phyloP scores from a whole-genome alignment of 1,139 yeast species.

The Suhomyces anneliseae region DNA sequence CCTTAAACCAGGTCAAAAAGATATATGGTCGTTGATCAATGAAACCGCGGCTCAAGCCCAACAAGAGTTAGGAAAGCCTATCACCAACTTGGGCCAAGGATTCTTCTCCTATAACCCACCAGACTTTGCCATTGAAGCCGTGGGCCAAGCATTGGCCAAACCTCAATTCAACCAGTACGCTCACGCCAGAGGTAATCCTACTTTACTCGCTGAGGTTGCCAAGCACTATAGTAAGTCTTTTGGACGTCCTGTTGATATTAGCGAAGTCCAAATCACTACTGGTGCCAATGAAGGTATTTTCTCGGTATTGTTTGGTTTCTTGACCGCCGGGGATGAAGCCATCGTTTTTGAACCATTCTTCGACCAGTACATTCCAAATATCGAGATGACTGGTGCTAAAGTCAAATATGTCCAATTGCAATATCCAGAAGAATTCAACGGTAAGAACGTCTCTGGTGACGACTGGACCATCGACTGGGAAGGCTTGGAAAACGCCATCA shows the following conservation, averaged over 20 bases:
- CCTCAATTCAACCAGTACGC: slow-evolving; percentile 89
- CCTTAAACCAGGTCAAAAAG: slow-evolving; percentile 62
- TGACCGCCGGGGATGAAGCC: slow-evolving; percentile 89
- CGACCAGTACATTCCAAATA: slow-evolving; percentile 93
- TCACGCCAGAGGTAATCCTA: slow-evolving; percentile 84
- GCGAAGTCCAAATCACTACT: slow-evolving; percentile 79
- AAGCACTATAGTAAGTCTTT: slow-evolving; percentile 68
- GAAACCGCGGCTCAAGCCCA: slow-evolving; percentile 90
- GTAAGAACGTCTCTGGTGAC: slow-evolving; percentile 67
- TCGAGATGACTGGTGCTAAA: slow-evolving; percentile 90
- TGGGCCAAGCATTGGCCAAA: slow-evolving; percentile 67
- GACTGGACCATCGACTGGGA: slow-evolving; percentile 89
- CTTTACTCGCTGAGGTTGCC: slow-evolving; percentile 66
- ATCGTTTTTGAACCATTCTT: slow-evolving; percentile 97
- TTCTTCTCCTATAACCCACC: slow-evolving; percentile 96
- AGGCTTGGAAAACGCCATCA: slow-evolving; percentile 67
- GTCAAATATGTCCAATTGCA: slow-evolving; percentile 81
- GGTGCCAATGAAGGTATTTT: slow-evolving; percentile 98
- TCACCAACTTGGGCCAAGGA: slow-evolving; percentile 92
- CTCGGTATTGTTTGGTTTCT: slow-evolving; percentile 78
- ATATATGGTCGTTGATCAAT: slow-evolving; percentile 91
- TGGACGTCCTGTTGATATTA: slow-evolving; percentile 57
- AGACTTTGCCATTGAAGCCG: slow-evolving; percentile 79
- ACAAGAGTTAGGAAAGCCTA: slow-evolving; percentile 61
- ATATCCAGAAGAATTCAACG: slow-evolving; percentile 74